Conservation (phyloP, 2,329 filamentous ascomycete genomes). For the Macrophomina phaseolina region DNA sequence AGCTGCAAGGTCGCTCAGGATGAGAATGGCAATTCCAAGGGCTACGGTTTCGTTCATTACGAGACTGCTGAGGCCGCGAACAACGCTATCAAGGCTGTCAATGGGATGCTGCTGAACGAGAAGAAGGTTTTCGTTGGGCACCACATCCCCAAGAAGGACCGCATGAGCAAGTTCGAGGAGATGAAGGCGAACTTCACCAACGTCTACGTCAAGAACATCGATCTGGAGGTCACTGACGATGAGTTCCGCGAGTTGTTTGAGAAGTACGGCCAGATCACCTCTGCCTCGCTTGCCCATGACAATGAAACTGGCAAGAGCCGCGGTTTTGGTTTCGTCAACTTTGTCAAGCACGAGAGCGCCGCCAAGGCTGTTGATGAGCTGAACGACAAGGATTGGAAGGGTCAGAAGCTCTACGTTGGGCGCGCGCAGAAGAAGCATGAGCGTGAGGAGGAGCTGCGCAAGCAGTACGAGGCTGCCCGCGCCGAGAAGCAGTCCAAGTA, state of each 20-base stretch:
- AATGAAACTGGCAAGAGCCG: constrained; percentile 85
- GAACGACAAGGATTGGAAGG: constrained; percentile 89
- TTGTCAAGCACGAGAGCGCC: constrained; percentile 86
- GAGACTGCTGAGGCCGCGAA: constrained; percentile 97
- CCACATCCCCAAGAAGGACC: constrained; percentile 99
- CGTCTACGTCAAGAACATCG: constrained; percentile 99
- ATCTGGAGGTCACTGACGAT: constrained; percentile 82
- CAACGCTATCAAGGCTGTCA: constrained; percentile 98
- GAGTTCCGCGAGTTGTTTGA: constrained; percentile 94
- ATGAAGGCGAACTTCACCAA: constrained; percentile 99
- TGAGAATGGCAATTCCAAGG: constrained; percentile 95
- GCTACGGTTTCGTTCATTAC: constrained; percentile 99
- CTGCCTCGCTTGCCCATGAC: constrained; percentile 89
- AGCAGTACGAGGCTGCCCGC: constrained; percentile 96
- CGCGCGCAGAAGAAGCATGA: constrained; percentile 99
- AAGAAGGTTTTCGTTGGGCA: constrained; percentile 99
- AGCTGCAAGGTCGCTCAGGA: constrained; percentile 99
- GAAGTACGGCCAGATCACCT: constrained; percentile 92
- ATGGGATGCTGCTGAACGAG: constrained; percentile 99
- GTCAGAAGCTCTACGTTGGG: constrained; percentile 96
- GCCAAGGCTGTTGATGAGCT: constrained; percentile 86
- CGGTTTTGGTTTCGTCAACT: constrained; percentile 97
- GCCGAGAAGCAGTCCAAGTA: constrained; percentile 99
- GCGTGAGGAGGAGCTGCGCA: constrained; percentile 98
- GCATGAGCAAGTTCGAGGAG: constrained; percentile 99